Percentiles rank a stretch among this genome's conserved stretches.
Conservation (phyloP, 805 yeast genomes). For the Cyberlindnera nakhonratchasimensis region DNA sequence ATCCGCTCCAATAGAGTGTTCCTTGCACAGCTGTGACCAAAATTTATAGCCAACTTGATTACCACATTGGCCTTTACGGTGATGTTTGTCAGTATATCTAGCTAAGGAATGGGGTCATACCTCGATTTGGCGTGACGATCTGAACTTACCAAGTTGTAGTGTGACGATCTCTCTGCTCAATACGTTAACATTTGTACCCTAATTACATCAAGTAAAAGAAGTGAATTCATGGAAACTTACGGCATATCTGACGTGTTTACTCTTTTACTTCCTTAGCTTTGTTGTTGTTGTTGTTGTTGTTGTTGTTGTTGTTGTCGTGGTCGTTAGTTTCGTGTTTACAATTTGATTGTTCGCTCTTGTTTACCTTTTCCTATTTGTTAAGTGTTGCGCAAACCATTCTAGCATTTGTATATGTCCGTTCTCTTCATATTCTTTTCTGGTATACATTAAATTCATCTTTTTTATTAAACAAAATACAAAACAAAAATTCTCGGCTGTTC, state of each 20-base stretch:
- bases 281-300: too few species aligned
- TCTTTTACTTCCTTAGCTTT: not conserved
- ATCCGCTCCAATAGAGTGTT: constrained; percentile 67
- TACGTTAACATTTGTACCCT: not conserved
- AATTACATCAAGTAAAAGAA: too few species aligned
- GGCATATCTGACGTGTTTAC: not conserved
- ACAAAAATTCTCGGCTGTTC: too few species aligned
- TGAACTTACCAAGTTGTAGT: constrained; percentile 16
- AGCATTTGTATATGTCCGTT: not conserved
- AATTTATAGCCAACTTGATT: constrained; percentile 91
- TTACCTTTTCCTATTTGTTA: not conserved
- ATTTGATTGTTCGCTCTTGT: constrained; percentile 1
- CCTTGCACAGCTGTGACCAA: constrained; percentile 85
- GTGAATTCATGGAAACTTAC: not conserved
- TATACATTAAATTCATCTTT: not conserved
- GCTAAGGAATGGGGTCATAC: not conserved
- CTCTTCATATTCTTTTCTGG: not conserved
- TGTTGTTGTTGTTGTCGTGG: too few species aligned
- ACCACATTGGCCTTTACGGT: constrained; percentile 73
- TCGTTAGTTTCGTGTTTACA: not conserved
- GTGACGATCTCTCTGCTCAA: constrained; percentile 16
- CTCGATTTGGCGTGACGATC: not conserved
- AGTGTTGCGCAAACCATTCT: constrained; percentile 1
- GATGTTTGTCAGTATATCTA: constrained; percentile 30
- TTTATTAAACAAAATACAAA: not conserved